Conservation (phyloP, 805 yeast species). For the Candida sanyiensis region DNA sequence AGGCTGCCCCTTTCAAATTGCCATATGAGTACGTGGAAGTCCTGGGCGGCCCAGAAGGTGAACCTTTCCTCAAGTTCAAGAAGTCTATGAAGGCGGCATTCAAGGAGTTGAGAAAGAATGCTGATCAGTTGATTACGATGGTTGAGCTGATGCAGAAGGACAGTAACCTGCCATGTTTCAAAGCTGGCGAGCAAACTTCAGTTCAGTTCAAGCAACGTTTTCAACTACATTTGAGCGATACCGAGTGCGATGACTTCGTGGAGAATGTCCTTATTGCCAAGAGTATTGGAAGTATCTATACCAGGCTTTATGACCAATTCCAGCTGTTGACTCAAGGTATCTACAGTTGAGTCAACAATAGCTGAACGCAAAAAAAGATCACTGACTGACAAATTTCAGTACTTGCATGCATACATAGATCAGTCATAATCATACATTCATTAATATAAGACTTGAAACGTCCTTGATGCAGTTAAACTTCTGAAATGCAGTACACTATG, state of each 20-base stretch:
- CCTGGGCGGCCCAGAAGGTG: constrained; percentile 71
- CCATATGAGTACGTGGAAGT: constrained; percentile 86
- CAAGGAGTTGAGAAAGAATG: constrained; percentile 61
- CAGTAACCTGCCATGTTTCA: constrained; percentile 85
- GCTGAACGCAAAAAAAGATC: not conserved
- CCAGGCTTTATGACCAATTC: constrained; percentile 90
- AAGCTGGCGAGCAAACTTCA: constrained; percentile 79
- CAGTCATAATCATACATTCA: constrained; percentile 2
- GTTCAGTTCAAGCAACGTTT: constrained; percentile 74
- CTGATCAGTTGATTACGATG: constrained; percentile 70
- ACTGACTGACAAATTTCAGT: constrained; percentile 6
- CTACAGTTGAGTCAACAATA: constrained; percentile 42
- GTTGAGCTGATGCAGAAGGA: constrained; percentile 94
- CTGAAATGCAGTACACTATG: not conserved
- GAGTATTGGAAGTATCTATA: constrained; percentile 82
- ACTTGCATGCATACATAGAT: not conserved
- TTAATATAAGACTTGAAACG: not conserved
- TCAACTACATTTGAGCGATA: constrained; percentile 68
- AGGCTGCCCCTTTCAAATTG: constrained; percentile 94
- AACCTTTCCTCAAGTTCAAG: constrained; percentile 54
- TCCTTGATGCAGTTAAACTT: not conserved
- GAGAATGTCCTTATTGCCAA: constrained; percentile 71
- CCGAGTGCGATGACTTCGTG: constrained; percentile 70
- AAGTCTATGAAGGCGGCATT: constrained; percentile 67
- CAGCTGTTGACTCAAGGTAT: constrained; percentile 95